Conservation (phyloP, 2,329 filamentous ascomycete species). For the Penicillium oxalicum region DNA sequence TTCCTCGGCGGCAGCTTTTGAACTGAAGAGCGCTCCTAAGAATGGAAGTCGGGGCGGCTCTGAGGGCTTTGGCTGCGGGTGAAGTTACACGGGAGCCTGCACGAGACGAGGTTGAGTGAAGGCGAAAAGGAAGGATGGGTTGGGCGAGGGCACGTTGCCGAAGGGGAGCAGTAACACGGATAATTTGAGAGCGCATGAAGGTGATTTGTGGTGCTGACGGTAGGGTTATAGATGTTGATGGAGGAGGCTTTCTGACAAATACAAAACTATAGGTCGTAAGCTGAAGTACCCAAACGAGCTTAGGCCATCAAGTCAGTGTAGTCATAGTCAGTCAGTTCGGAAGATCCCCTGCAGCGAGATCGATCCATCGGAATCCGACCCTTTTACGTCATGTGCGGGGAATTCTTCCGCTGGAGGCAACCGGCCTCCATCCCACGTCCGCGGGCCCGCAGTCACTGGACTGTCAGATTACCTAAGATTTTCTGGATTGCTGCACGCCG, state of each 20-base stretch:
- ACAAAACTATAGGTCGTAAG: no score
- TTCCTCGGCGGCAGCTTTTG: conserved; percentile 47
- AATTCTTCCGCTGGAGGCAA: background rate
- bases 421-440: background rate
- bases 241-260: no score
- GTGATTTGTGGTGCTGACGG: background rate
- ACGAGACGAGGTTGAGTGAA: conserved; percentile 13
- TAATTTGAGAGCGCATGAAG: conserved; percentile 26
- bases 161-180: conserved; percentile 20
- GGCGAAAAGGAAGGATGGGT: conserved; percentile 18
- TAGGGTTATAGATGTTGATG: no score
- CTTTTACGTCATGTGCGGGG: conserved; percentile 30
- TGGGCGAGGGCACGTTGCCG: conserved; percentile 15
- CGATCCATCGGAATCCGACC: conserved; percentile 3
- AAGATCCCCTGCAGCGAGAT: no score
- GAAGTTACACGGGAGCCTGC: conserved; percentile 17
- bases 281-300: no score
- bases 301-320: no score
- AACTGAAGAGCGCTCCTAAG: conserved; percentile 66
- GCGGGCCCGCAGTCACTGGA: no score
- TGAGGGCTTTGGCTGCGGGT: conserved; percentile 36
- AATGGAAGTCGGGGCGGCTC: conserved; percentile 76
- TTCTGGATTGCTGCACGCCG: no score
- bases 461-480: no score
- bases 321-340: no score